Evolutionary conservation across 75 land plant genomes (phyloP).

Genomic region (Pinus taeda): DNA sequence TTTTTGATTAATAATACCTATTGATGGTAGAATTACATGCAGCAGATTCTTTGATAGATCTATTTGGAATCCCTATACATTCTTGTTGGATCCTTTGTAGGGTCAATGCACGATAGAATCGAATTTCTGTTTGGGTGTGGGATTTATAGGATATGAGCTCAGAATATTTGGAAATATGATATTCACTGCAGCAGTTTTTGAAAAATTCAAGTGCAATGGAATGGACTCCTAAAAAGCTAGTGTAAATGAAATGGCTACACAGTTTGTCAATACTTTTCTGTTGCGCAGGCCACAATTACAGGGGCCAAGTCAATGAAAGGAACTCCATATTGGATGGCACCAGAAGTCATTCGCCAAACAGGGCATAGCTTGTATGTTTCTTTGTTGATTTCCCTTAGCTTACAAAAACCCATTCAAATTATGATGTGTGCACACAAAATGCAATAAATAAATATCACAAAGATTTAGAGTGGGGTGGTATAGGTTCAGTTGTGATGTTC

Average conservation of each 20-base stretch:
- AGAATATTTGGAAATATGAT: background rate
- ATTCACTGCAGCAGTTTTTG: background rate
- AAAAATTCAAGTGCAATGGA: background rate
- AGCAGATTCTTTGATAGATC: no score
- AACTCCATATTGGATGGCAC: conserved; percentile 59
- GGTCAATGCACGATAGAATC: background rate
- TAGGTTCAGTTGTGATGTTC: no score
- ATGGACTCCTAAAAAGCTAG: background rate
- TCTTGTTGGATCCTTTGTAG: no score
- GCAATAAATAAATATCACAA: no score
- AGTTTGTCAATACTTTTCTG: background rate
- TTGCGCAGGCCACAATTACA: conserved; percentile 28
- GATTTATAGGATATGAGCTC: background rate
- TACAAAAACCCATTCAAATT: no score
- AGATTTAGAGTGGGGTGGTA: no score
- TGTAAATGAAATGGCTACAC: background rate
- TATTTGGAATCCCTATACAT: no score
- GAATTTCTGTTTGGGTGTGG: background rate
- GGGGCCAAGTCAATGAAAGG: conserved; percentile 58
- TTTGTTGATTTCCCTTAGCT: background rate
- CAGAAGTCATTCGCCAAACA: conserved; percentile 47
- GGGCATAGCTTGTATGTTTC: conserved; percentile 45
- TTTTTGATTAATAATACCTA: background rate
- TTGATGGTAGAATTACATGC: no score
- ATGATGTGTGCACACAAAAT: no score